Base-by-base conservation (phyloP, 1,284 basidiomycete genomes). In the Cutaneotrichosporon mucoides region DNA sequence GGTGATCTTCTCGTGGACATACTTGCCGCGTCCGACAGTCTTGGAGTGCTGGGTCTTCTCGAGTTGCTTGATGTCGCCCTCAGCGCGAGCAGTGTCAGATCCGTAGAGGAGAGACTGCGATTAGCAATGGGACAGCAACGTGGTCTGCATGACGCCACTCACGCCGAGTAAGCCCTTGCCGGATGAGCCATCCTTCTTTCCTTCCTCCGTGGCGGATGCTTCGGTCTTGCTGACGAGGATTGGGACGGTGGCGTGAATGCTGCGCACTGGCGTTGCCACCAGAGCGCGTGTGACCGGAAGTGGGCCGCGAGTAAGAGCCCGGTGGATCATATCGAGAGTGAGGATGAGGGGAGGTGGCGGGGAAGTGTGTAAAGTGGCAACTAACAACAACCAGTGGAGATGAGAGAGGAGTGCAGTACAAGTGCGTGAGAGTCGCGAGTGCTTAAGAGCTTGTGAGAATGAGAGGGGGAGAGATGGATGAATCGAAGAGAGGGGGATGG, bases 21-120 rank as follows among this genome's bases (percentile, higher is more conserved):
- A 81, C 67, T 93, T 92, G 51, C 90, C 89, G 59, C 92, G 82
- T 44, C 88, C 92, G 52, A 95, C 87, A 4, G 91, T 78, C 70
- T 84, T 84, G 7, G 89, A 92, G 75, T 95, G 91, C 71, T 92
- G 90, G 61, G 85, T 60, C 34, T 63, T 50, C 43, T 63, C 35
- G 12, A 42, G 55, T 24, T 83, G 77, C 62, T 88, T 86, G 40
- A 86, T 77, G 49, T 92, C 89, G 41, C 90, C 88, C 61, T 87
- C 89, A 68, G 84, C 81, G 79, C 89, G 88, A 51, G 92, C 92
- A 71, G 90, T 86, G 57, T 87, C 86, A 46, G 90, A 92, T 42
- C 93, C 93, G 73, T 87, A 85, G 37, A 87, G 75, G 53, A 87
- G 71, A 2, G 82, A 78, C 82, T 84, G 53, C 63, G 9, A n/a